Percentiles rank a stretch among this genome's conserved stretches.
Evolutionary conservation across 192 early-diverging fungal species (phyloP).

Genomic region (Coemansia asiatica): DNA sequence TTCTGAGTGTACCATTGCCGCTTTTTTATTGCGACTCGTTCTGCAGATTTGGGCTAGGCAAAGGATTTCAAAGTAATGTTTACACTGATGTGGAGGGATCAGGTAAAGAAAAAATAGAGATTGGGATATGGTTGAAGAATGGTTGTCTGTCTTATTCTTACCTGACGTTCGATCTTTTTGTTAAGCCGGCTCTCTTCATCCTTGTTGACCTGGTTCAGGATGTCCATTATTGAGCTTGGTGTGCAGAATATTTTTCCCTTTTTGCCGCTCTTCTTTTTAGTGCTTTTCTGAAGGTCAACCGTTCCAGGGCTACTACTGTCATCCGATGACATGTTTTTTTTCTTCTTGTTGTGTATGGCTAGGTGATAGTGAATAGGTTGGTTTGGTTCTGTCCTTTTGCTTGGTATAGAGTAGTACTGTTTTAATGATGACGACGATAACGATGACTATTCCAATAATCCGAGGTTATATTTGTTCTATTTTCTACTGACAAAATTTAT

Average conservation of each 20-base stretch:
- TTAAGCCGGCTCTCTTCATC: constrained; percentile 34
- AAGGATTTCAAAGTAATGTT: not conserved
- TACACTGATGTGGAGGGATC: not conserved
- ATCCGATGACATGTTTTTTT: not conserved
- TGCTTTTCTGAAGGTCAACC: not conserved
- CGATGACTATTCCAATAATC: too few relatives aligned
- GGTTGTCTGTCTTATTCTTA: constrained; percentile 2
- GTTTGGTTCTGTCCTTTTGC: too few relatives aligned
- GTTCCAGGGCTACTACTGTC: not conserved
- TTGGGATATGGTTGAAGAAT: not conserved
- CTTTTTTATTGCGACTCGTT: too few relatives aligned
- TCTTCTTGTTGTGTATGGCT: not conserved
- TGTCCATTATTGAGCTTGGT: constrained; percentile 33
- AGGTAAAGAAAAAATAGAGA: too few relatives aligned
- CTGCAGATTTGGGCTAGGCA: too few relatives aligned
- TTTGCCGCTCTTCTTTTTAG: constrained; percentile 13
- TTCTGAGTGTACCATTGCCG: too few relatives aligned
- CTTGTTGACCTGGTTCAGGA: constrained; percentile 40
- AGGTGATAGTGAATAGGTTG: too few relatives aligned
- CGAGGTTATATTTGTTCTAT: too few relatives aligned
- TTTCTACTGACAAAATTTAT: too few relatives aligned
- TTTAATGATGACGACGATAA: too few relatives aligned
- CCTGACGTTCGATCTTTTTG: constrained; percentile 47
- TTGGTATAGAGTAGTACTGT: too few relatives aligned
- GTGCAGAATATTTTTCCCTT: constrained; percentile 32